phyloP scores from a whole-genome alignment of 148 eudicot genomes.

The Rhododendron vialii region DNA sequence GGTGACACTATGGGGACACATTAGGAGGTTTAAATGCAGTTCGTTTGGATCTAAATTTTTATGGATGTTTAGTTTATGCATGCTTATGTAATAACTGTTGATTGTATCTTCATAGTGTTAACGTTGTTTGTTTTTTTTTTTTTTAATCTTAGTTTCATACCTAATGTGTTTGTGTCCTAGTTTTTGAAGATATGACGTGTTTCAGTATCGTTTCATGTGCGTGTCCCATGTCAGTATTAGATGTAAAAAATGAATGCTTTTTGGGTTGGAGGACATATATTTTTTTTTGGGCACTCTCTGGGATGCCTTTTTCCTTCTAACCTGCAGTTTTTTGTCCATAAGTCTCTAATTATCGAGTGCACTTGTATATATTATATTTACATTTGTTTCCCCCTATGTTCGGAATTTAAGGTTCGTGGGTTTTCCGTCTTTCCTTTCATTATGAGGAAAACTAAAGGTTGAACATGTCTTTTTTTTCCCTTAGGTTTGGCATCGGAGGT shows the following conservation, averaged over 20 bases:
- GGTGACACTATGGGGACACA: neutral
- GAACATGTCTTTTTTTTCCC: slow-evolving; percentile 9
- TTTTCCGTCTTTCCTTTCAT: neutral
- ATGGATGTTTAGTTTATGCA: neutral
- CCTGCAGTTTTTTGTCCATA: neutral
- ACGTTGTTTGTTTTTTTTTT: neutral
- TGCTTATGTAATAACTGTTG: neutral
- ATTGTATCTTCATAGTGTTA: neutral
- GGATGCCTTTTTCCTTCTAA: neutral
- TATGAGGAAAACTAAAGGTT: neutral
- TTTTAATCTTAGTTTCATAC: neutral
- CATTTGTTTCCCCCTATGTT: neutral
- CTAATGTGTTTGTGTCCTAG: neutral
- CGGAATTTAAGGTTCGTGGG: neutral
- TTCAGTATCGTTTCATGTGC: neutral
- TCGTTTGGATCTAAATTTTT: neutral
- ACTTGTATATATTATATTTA: neutral
- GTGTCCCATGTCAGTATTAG: neutral
- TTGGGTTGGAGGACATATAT: neutral
- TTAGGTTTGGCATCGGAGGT: slow-evolving; percentile 96
- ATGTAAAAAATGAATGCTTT: neutral
- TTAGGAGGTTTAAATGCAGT: neutral
- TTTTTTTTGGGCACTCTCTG: neutral
- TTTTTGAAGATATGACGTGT: neutral
- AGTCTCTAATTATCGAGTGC: neutral